Base-by-base conservation (phyloP, 768 basidiomycete species). In the Amanita rimosa region DNA sequence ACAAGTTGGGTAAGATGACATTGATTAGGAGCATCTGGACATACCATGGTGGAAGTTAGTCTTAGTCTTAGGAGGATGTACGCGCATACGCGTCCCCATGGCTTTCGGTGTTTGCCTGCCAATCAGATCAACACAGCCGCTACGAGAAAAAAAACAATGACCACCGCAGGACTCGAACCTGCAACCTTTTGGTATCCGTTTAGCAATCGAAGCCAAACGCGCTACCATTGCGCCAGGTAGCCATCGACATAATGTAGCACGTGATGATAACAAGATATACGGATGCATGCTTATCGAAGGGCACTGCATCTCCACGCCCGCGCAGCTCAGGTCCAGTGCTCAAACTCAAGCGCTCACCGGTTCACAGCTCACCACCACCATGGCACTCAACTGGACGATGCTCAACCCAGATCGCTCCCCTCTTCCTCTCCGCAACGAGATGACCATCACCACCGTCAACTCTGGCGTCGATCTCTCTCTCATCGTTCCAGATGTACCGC, bases 111-210 rank as follows among this genome's bases (percentile, higher is more conserved):
- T 43, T 43, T 43, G 41, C 41, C 41, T 16, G 10, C 24, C 24
- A 27, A 43, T 31, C 38, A 38, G 17, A 13, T 34, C 26, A 26
- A 26, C 26, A 26, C 26, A 24, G 1, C n/a, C 55, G 48, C 4
- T 47, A 39, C 21, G 6, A 26, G 22, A 17, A 7, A 41, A 42
- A 49, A 55, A 57, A 58, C 60, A 53, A 61, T 85, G 84, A 85
- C 79, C 81, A 83, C 83, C 81, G 83, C 85, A 86, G 85, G 85
- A 85, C 83, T 88, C 84, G 85, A 88, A 88, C 86, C 85, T 88
- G 85, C 85, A 88, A 82, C 85, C 86, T 87, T 83, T 85, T 86
- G 85, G 85, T 88, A 54, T 69, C 48, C 78, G 66, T 68, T 66
- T 55, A 71, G 79, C 80, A 58, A 75, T 85, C 83, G 85, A 87